Evolutionary conservation across 2,329 filamentous ascomycete species (phyloP).

Genomic region (Colletotrichum neosansevieriae): DNA sequence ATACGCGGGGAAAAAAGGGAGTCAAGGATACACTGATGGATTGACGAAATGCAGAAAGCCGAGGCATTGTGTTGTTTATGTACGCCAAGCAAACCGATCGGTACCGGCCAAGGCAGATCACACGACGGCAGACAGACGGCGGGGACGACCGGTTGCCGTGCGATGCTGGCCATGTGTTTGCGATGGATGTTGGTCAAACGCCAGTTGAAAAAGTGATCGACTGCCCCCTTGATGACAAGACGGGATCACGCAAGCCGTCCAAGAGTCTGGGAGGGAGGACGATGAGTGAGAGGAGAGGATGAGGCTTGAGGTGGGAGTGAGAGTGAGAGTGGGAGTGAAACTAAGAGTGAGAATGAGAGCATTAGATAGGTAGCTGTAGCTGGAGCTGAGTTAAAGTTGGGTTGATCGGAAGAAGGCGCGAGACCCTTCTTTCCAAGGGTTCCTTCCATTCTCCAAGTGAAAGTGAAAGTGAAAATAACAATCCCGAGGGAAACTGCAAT

Average conservation of each 20-base stretch:
- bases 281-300: background rate
- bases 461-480: background rate
- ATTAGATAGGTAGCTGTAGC: too few relatives aligned
- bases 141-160: constrained; percentile 10
- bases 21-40: background rate
- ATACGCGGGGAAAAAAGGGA: background rate
- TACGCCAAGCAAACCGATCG: constrained; percentile 37
- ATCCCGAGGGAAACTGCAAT: constrained; percentile 13
- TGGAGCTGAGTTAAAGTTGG: too few relatives aligned
- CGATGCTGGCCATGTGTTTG: background rate
- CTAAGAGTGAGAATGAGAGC: background rate
- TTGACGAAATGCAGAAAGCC: background rate
- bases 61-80: constrained; percentile 15
- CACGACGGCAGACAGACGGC: constrained; percentile 26
- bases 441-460: too few relatives aligned
- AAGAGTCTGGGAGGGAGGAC: background rate
- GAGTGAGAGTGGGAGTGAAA: background rate
- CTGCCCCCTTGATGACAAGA: background rate
- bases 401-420: background rate
- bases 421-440: too few relatives aligned
- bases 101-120: constrained; percentile 39
- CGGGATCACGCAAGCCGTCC: background rate
- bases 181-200: constrained; percentile 9
- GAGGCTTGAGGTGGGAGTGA: background rate
- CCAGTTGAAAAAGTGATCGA: background rate